Percentiles rank a stretch among this genome's conserved stretches.
Evolutionary conservation across 2,329 filamentous ascomycete genomes (phyloP).

Genomic region (Arthroderma sp.): DNA sequence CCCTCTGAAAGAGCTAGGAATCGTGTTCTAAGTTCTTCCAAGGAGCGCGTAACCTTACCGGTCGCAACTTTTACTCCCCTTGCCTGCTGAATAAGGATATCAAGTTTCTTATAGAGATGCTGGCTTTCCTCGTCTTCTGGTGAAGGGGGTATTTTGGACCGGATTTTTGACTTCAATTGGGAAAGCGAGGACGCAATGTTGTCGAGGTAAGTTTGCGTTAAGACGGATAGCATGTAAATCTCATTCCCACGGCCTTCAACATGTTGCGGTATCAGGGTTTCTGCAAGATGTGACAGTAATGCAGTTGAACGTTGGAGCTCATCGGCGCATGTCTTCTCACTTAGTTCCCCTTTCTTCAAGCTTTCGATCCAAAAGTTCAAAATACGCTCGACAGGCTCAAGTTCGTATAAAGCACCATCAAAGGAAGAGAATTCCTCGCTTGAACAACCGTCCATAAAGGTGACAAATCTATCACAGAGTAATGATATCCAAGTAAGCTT

Average conservation of each 20-base stretch:
- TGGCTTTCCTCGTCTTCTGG: conserved; percentile 58
- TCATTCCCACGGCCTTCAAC: conserved; percentile 66
- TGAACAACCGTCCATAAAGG: conserved; percentile 65
- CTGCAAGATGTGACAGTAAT: conserved; percentile 72
- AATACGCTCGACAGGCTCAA: conserved; percentile 82
- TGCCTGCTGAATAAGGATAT: conserved; percentile 60
- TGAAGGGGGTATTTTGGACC: conserved; percentile 47
- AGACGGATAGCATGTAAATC: conserved; percentile 60
- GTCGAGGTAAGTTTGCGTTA: conserved; percentile 74
- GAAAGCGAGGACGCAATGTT: conserved; percentile 58
- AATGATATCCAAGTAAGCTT: conserved; percentile 73
- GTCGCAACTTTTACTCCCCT: conserved; percentile 74
- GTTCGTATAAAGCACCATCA: conserved; percentile 68
- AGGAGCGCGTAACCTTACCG: conserved; percentile 61
- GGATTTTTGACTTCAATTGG: conserved; percentile 53
- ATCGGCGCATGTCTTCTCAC: conserved; percentile 67
- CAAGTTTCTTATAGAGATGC: conserved; percentile 58
- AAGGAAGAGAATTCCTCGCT: conserved; percentile 67
- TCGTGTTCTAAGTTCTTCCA: conserved; percentile 65
- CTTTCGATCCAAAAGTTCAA: conserved; percentile 81
- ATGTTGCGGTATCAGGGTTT: conserved; percentile 61
- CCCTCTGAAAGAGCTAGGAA: conserved; percentile 62
- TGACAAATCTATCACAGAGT: conserved; percentile 75
- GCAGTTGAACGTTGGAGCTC: conserved; percentile 76
- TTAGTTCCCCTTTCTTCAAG: conserved; percentile 70